A percentile compares a stretch with the other conserved stretches of the same genome.
Evolutionary conservation across 768 basidiomycete species (phyloP).

Genomic region (Lentinula lateritia): DNA sequence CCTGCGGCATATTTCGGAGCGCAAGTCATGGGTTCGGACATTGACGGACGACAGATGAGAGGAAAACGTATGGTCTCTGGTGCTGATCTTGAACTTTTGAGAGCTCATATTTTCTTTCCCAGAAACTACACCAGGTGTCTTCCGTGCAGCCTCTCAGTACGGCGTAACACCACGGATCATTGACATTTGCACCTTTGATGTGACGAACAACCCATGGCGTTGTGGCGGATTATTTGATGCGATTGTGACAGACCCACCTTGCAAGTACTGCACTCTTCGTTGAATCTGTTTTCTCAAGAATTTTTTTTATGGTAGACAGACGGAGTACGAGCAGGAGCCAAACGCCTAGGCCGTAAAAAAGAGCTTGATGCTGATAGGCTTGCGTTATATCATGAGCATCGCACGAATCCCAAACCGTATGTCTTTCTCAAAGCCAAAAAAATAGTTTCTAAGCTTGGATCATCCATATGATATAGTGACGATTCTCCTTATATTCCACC

Average conservation of each 20-base stretch:
- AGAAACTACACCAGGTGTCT: conserved; percentile 60
- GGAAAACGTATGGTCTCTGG: conserved; percentile 62
- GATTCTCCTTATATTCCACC: conserved; percentile 82
- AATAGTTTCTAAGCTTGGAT: background rate
- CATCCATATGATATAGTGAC: conserved; percentile 25
- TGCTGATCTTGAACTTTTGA: background rate
- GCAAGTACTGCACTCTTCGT: conserved; percentile 36
- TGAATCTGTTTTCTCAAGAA: background rate
- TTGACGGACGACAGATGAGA: conserved; percentile 95
- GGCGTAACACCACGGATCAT: conserved; percentile 67
- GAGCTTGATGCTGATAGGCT: conserved; percentile 33
- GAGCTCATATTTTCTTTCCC: background rate
- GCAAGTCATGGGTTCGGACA: conserved; percentile 85
- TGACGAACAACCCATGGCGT: conserved; percentile 88
- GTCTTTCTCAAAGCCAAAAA: background rate
- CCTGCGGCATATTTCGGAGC: conserved; percentile 88
- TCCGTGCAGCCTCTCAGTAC: conserved; percentile 81
- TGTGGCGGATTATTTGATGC: conserved; percentile 90
- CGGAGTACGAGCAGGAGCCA: conserved; percentile 87
- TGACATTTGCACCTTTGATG: conserved; percentile 87
- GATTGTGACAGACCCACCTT: conserved; percentile 92
- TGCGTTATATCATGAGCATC: conserved; percentile 31
- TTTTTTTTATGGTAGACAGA: conserved; percentile 41
- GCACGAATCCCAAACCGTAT: conserved; percentile 36
- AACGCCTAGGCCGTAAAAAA: conserved; percentile 68